A percentile compares a stretch with the other conserved stretches of the same genome.
Evolutionary conservation across 352 stramenopile genomes (phyloP).

Genomic region (Pythium angustatum): DNA sequence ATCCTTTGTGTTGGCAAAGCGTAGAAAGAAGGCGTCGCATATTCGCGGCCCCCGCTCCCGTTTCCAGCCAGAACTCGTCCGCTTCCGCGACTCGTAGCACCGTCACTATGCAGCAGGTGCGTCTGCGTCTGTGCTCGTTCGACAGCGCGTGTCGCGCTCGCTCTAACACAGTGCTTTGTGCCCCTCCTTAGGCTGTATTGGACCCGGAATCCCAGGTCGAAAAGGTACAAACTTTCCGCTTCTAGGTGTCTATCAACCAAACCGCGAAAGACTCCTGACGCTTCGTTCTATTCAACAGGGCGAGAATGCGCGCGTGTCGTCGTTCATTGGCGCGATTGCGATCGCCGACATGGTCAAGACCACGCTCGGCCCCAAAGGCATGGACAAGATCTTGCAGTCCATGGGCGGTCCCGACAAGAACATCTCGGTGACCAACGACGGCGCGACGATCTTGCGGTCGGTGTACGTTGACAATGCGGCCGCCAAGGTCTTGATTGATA

Average conservation of each 20-base stretch:
- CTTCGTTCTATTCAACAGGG: slow-evolving; percentile 64
- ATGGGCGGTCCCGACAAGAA: slow-evolving; percentile 82
- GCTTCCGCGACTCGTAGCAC: background rate
- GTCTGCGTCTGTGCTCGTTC: background rate
- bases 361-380: slow-evolving; percentile 99
- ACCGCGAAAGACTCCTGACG: no score
- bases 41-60: background rate
- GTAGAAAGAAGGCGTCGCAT: slow-evolving; percentile 14
- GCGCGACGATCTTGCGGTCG: slow-evolving; percentile 97
- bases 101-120: slow-evolving; percentile 19
- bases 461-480: slow-evolving; percentile 99
- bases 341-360: slow-evolving; percentile 99
- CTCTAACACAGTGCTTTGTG: slow-evolving; percentile 6
- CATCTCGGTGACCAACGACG: slow-evolving; percentile 98
- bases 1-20: slow-evolving; percentile 11
- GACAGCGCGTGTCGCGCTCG: background rate
- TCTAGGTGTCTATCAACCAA: no score
- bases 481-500: slow-evolving; percentile 99
- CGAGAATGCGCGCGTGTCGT: slow-evolving; percentile 98
- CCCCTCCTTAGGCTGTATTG: slow-evolving; percentile 47
- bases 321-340: slow-evolving; percentile 98
- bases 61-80: background rate
- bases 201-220: slow-evolving; percentile 84
- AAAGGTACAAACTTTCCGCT: slow-evolving; percentile 44
- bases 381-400: slow-evolving; percentile 99